These are phyloP conservation scores for Madurella mycetomatis DNA, from an alignment of 2,329 filamentous ascomycete genomes.

Conservation along the genomic window DNA sequence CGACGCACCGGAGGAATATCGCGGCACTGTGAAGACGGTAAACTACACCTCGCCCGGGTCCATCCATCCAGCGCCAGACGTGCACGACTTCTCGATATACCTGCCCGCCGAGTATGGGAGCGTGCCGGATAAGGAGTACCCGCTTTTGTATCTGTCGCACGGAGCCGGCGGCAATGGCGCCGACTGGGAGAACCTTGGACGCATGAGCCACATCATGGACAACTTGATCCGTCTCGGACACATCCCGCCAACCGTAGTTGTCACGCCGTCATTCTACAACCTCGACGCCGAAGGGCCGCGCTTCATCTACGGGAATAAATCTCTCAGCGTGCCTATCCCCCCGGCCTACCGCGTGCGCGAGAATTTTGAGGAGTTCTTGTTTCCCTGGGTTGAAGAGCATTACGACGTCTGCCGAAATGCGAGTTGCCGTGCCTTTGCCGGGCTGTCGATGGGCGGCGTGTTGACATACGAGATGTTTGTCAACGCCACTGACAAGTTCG, in stretches of 20 bases:
- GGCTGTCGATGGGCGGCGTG: constrained; percentile 27
- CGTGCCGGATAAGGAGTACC: constrained; percentile 25
- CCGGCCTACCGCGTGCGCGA: constrained; percentile 22
- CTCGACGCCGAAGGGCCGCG: constrained; percentile 20
- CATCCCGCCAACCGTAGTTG: constrained; percentile 29
- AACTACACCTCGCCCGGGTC: constrained; percentile 31
- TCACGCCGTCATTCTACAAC: constrained; percentile 31
- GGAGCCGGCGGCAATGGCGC: constrained; percentile 29
- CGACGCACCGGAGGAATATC: constrained; percentile 21
- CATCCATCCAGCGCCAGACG: constrained; percentile 28
- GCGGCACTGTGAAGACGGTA: constrained; percentile 26
- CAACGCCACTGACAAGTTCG: constrained; percentile 29
- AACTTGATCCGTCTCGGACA: constrained; percentile 28
- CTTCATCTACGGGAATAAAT: constrained; percentile 28
- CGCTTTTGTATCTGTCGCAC: constrained; percentile 30
- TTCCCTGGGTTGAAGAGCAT: constrained; percentile 27
- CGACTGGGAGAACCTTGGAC: constrained; percentile 30
- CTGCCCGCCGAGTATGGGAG: constrained; percentile 26
- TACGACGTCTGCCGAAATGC: constrained; percentile 26
- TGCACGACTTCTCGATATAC: constrained; percentile 29
- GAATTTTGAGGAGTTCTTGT: constrained; percentile 28
- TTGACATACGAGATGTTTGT: constrained; percentile 32
- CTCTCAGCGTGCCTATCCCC: constrained; percentile 18
- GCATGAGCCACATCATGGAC: constrained; percentile 29
- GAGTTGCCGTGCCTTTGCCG: constrained; percentile 28